Evolutionary conservation across 345 rosid species (phyloP).

Genomic region (Boechera retrofracta): DNA sequence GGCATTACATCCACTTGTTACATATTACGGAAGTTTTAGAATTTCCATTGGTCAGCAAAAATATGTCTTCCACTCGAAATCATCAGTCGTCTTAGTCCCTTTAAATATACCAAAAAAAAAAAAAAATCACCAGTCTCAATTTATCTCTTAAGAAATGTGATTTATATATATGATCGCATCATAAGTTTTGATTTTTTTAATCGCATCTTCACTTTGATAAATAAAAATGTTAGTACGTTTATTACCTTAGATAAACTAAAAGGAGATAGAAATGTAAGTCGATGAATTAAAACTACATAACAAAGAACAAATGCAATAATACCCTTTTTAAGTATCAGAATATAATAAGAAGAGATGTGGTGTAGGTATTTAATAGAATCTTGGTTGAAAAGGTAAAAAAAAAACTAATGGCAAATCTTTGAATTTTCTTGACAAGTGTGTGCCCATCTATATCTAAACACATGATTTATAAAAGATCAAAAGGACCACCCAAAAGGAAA

Average conservation of each 20-base stretch:
- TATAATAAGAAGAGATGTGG: slow-evolving; percentile 19
- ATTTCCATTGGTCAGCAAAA: neutral
- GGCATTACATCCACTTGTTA: no score
- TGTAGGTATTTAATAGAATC: slow-evolving; percentile 15
- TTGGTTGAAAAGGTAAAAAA: neutral
- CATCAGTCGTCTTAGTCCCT: neutral
- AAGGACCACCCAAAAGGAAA: slow-evolving; percentile 45
- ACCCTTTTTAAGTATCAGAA: slow-evolving; percentile 1
- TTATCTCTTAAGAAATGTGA: neutral
- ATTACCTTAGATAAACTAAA: neutral
- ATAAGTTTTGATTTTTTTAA: neutral
- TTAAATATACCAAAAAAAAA: neutral
- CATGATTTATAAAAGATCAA: slow-evolving; percentile 30
- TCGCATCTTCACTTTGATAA: neutral
- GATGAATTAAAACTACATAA: neutral
- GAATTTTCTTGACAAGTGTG: slow-evolving; percentile 34
- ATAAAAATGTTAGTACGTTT: neutral
- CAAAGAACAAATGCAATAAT: slow-evolving; percentile 14
- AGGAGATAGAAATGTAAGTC: neutral
- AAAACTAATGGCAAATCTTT: slow-evolving; percentile 27
- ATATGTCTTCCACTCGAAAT: neutral
- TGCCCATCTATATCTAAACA: slow-evolving; percentile 42
- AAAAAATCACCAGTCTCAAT: neutral
- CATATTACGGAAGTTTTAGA: neutral
- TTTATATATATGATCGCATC: no score